Base-by-base conservation (phyloP, 768 basidiomycete species). In the Cystobasidium ongulense region DNA sequence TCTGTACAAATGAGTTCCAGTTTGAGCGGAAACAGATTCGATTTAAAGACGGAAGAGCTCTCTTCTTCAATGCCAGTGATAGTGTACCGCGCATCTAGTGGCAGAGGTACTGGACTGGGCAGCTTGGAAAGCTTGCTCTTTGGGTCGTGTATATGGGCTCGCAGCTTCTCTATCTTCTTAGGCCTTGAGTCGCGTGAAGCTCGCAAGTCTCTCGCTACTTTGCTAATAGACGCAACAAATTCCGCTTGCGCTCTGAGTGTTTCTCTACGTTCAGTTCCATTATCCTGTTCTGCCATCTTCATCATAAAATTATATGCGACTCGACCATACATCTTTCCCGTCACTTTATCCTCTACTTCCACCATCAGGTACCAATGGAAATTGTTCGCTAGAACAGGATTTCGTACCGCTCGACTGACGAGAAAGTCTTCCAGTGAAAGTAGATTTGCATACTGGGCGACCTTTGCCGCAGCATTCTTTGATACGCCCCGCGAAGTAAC, bases 351-450 rank as follows among this genome's bases (percentile, higher is more conserved):
- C 78, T 93, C 91, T 54, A 91, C 82, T 25, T 91, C 90, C 2
- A 98, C 94, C 87, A 93, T 92, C 70, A 98, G 87, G 78, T 98
- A 99, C 96, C 96, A 98, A 80, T 95, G 90, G 76, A 98, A 84
- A 29, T 91, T 85, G 77, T 97, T 97, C 0, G 94, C 96, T 1
- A 99, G 83, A 0, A 95, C 85, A 1, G 84, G 84, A 78, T 95
- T 95, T 76, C 86, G 84, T 15, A 92, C 91, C 21, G 91, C 91
- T 25, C 94, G 86, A 5, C 86, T 82, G 64, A 98, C 90, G 62
- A 99, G 84, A 80, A 98, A 97, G 77, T 95, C 92, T 0, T 93
- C 89, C 10, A 99, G 84, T 0, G 94, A 93, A 76, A 91, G 92
- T 39, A 67, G 27, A 17, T 27, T 27, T 10, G 39, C 65, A 85